Base-by-base conservation (phyloP, 106 monocot genomes). In the Dendrobium catenatum region DNA sequence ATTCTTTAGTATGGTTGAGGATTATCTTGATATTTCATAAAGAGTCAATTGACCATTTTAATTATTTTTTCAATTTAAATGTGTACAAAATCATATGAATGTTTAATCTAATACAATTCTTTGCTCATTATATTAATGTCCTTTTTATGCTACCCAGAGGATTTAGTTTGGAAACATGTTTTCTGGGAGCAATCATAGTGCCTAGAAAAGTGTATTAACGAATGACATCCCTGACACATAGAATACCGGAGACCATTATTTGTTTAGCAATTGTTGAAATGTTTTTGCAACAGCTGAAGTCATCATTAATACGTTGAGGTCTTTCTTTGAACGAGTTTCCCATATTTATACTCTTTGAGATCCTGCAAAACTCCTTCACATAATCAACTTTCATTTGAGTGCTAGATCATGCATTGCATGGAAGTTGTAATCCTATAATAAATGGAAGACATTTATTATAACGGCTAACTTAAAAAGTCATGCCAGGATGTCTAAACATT, bases 321-420 rank as follows among this genome's bases (percentile, higher is more conserved):
- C 5, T 33, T 61, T n/a, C 22, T 61, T 22, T 33, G 31, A 70
- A 70, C 29, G 8, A 27, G 9, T 13, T 4, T 37, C 31, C 70
- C 37, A 3, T 37, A 37, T 37, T 70, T 70, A 9, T 70, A 70
- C 15, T 70, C 5, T 51, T 70, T 67, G 15, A 70, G 37, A 70
- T 70, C 37, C 15, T 74, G 43, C n/a, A 43, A 72, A 72, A 9
- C 2, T 74, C 19, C 42, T 42, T 73, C 42, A 19, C 26, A 20
- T 42, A 42, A 73, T 73, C 73, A 73, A 73, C 42, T 29, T 73
- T 74, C 74, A 42, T 74, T 74, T 74, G 74, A 42, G 42, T 20
- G 29, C n/a, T 74, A 44, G 40, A 74, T 74, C 20, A 42, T 74
- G 10, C 40, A 74, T 74, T 41, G 42, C 15, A 9, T 26, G 26